A percentile compares a stretch with the other conserved stretches of the same genome.
phyloP scores from a whole-genome alignment of 371 early-diverging fungal genomes.

The Rhizopus microsporus region DNA sequence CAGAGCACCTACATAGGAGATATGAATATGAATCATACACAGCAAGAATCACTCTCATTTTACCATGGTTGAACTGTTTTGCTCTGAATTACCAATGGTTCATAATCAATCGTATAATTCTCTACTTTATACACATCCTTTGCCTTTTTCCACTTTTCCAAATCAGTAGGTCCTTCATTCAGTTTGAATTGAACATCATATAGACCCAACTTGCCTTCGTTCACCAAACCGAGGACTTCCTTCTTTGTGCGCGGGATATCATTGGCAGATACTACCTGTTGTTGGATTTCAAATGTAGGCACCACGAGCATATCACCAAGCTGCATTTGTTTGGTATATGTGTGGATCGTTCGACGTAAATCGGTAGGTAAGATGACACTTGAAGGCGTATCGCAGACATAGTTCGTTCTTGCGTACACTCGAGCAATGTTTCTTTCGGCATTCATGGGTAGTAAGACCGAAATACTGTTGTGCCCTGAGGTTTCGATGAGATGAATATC shows the following conservation, averaged over 20 bases:
- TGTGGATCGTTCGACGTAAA: constrained; percentile 31
- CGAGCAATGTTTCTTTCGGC: constrained; percentile 53
- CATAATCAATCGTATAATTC: constrained; percentile 48
- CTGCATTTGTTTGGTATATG: constrained; percentile 28
- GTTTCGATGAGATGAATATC: constrained; percentile 39
- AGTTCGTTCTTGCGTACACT: constrained; percentile 38
- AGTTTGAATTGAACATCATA: constrained; percentile 38
- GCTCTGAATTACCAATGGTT: constrained; percentile 50
- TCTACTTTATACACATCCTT: constrained; percentile 34
- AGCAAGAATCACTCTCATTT: background rate
- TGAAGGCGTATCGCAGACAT: constrained; percentile 36
- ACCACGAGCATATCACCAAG: constrained; percentile 49
- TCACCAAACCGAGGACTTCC: constrained; percentile 28
- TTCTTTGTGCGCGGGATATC: constrained; percentile 31
- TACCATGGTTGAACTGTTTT: constrained; percentile 49
- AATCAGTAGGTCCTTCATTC: constrained; percentile 42
- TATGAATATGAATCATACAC: background rate
- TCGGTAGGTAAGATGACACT: constrained; percentile 37
- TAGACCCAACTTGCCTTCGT: constrained; percentile 26
- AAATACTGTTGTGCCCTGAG: constrained; percentile 21
- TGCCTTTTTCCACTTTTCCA: constrained; percentile 34
- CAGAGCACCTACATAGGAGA: constrained; percentile 37
- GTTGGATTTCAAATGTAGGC: constrained; percentile 32
- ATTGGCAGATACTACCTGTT: background rate
- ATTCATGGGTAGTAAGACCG: constrained; percentile 36